Evolutionary conservation across 163 green algal species (phyloP), one percentile per base, ranked within the genome.

Genomic region (Volvox carteri): DNA sequence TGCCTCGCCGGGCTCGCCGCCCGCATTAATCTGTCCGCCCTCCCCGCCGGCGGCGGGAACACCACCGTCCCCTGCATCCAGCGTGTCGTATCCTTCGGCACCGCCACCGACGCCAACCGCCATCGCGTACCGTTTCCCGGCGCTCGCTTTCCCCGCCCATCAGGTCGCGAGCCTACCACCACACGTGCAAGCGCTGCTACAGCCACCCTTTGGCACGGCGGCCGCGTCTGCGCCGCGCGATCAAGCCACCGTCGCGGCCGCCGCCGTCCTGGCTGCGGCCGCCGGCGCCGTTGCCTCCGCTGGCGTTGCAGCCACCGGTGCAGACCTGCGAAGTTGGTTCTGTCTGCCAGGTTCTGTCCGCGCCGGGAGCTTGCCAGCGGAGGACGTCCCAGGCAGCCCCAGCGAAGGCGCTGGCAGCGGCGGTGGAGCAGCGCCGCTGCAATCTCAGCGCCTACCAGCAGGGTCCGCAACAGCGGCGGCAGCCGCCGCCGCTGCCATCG

Each of bases 261-360:
- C 79, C 30, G 78, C 78, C n/a, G 56, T 86, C 33, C 78, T 74
- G 8, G 78, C 78, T 4, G 39, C 78, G 4, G 58, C 42, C 42
- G 78, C 78, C 41, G 30, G 41, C 62, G n/a, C 28, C 30, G 54
- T 67, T 9, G 18, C 79, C 2, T 41, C 62, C 23, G 79, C 42
- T 6, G 60, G 42, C 44, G 33, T 67, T 19, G 78, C 58, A 11
- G 30, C 79, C n/a, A 30, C 79, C 19, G 42, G 65, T 0, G 46
- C 46, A 8, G 79, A 86, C 79, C 44, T 86, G 33, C 79, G 79
- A n/a, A 39, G 18, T 30, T 78, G 65, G 42, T 75, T 75, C 48
- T 76, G 62, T 23, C 62, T n/a, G 35, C 16, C n/a, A 4, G 42
- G n/a, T 30, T 2, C 48, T n/a, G 9, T 14, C 0, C 78, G 78